phyloP scores from a whole-genome alignment of 2,329 filamentous ascomycete genomes.

The Alternaria longipes region DNA sequence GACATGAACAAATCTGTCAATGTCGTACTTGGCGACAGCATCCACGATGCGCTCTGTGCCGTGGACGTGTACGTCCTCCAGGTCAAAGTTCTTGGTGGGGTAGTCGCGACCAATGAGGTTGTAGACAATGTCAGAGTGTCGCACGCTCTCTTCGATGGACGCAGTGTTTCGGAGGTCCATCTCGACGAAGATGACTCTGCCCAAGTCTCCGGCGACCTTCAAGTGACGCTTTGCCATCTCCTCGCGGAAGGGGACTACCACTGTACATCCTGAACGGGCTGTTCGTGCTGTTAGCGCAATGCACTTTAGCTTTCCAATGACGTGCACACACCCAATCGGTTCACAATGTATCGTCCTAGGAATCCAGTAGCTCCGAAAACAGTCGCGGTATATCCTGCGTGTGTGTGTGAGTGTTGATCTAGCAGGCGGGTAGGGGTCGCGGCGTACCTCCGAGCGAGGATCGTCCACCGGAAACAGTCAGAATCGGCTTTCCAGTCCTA shows the following conservation, averaged over 20 bases:
- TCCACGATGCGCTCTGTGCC: slow-evolving; percentile 91
- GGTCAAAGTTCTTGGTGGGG: slow-evolving; percentile 96
- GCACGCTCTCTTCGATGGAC: slow-evolving; percentile 94
- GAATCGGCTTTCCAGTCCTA: slow-evolving; percentile 91
- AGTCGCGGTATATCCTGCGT: slow-evolving; percentile 87
- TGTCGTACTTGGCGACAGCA: slow-evolving; percentile 95
- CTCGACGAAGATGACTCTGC: slow-evolving; percentile 89
- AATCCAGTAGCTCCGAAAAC: slow-evolving; percentile 98
- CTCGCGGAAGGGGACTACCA: slow-evolving; percentile 92
- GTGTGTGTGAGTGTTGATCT: slow-evolving; percentile 41
- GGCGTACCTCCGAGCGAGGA: slow-evolving; percentile 83
- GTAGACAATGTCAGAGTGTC: slow-evolving; percentile 97
- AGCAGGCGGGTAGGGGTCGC: slow-evolving; percentile 14
- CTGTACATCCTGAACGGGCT: slow-evolving; percentile 94
- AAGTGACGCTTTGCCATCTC: slow-evolving; percentile 98
- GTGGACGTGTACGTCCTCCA: slow-evolving; percentile 93
- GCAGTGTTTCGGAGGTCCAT: slow-evolving; percentile 93
- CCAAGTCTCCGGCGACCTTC: slow-evolving; percentile 94
- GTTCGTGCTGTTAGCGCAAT: slow-evolving; percentile 35
- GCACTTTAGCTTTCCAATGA: not conserved
- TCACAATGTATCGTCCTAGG: slow-evolving; percentile 96
- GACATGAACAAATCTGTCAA: slow-evolving; percentile 95
- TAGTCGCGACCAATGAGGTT: slow-evolving; percentile 95
- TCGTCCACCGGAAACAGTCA: slow-evolving; percentile 87
- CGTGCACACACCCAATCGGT: slow-evolving; percentile 75